phyloP scores from a whole-genome alignment of 805 yeast species.

The Candida oleophila region DNA sequence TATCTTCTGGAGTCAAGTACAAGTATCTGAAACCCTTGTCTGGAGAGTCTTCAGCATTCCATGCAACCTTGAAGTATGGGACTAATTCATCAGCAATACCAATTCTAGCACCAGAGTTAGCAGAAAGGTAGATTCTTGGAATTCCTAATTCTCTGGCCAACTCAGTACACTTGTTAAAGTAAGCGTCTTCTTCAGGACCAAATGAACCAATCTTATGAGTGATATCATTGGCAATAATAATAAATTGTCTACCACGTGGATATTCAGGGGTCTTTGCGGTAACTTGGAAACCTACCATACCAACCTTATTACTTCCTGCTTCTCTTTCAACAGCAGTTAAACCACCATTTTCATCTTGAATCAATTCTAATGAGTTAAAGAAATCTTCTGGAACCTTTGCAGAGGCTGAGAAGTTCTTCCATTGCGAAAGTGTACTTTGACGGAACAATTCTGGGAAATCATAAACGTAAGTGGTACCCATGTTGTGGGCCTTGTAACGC shows the following conservation, averaged over 20 bases:
- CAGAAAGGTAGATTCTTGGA: constrained; percentile 94
- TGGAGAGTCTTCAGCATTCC: constrained; percentile 78
- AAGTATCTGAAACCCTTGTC: constrained; percentile 88
- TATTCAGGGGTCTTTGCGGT: constrained; percentile 94
- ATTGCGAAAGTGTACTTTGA: constrained; percentile 81
- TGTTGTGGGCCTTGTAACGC: constrained; percentile 95
- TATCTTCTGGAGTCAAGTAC: constrained; percentile 72
- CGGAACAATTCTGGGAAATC: constrained; percentile 99
- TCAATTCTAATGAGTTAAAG: constrained; percentile 78
- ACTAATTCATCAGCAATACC: constrained; percentile 97
- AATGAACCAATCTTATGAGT: constrained; percentile 98
- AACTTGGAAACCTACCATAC: constrained; percentile 96
- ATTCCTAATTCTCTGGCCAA: constrained; percentile 87
- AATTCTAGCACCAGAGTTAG: constrained; percentile 98
- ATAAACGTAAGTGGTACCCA: constrained; percentile 97
- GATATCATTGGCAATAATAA: constrained; percentile 94
- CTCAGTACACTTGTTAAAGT: constrained; percentile 90
- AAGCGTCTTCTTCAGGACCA: constrained; percentile 93
- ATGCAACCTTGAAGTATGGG: constrained; percentile 85
- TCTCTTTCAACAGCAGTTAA: constrained; percentile 90
- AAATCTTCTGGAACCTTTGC: constrained; percentile 71
- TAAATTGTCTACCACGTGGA: constrained; percentile 92
- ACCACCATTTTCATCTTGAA: constrained; percentile 74
- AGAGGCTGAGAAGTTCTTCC: constrained; percentile 66
- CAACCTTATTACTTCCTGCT: constrained; percentile 92